Percentiles rank a stretch among this genome's conserved stretches.
phyloP scores from a whole-genome alignment of 805 yeast species.

The Wickerhamiella spandovensis region DNA sequence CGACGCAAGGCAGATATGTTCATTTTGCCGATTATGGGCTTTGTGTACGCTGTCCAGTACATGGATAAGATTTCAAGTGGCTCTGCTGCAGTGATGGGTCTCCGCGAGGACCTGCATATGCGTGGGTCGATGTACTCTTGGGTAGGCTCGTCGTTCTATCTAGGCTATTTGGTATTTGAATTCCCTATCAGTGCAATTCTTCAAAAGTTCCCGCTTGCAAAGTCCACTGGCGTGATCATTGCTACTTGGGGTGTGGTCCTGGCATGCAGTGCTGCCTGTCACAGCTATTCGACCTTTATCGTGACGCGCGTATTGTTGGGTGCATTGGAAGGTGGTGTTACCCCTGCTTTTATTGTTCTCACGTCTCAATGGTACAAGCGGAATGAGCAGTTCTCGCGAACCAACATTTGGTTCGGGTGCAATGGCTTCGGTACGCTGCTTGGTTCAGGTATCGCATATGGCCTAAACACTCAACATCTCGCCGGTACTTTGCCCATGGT shows the following conservation, averaged over 20 bases:
- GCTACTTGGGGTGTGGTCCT: constrained; percentile 37
- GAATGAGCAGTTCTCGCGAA: constrained; percentile 31
- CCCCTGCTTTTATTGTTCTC: constrained; percentile 42
- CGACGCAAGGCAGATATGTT: constrained; percentile 38
- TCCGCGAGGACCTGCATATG: constrained; percentile 34
- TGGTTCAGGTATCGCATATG: constrained; percentile 39
- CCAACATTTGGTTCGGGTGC: constrained; percentile 30
- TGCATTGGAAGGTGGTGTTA: constrained; percentile 35
- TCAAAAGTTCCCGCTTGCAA: constrained; percentile 44
- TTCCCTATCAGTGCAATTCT: constrained; percentile 33
- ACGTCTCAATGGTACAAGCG: constrained; percentile 43
- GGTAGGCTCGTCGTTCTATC: constrained; percentile 47
- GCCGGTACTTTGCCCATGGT: constrained; percentile 13
- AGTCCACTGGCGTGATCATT: constrained; percentile 31
- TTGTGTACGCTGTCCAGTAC: constrained; percentile 38
- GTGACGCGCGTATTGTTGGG: constrained; percentile 35
- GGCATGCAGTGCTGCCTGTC: constrained; percentile 31
- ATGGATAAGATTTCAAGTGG: constrained; percentile 47
- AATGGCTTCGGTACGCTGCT: constrained; percentile 32
- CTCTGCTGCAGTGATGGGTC: constrained; percentile 41
- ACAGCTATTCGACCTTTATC: constrained; percentile 32
- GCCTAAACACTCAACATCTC: constrained; percentile 20
- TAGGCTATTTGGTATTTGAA: constrained; percentile 51
- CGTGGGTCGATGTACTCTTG: constrained; percentile 30
- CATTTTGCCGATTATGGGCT: constrained; percentile 38